Base-by-base conservation (phyloP, 2,329 filamentous ascomycete species). In the Cladobotryum mycophilum region DNA sequence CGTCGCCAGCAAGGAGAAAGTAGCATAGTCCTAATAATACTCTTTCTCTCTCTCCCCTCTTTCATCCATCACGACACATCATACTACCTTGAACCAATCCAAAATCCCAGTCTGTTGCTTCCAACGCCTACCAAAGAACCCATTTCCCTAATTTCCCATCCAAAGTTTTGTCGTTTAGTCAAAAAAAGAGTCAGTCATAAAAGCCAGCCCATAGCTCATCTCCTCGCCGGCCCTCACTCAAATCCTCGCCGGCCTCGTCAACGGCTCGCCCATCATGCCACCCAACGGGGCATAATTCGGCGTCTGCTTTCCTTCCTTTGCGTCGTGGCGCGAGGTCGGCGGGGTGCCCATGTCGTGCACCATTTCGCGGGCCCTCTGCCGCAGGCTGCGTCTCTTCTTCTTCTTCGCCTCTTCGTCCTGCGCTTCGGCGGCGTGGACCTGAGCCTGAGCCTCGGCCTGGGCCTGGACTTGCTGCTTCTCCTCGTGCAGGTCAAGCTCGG, bases 311-410 rank as follows among this genome's bases (percentile, higher is more conserved):
- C 65, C 65, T 12, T 61, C 61, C 56, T 61, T 64, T 47, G 58
- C 64, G 50, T 67, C 65, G 49, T 66, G 61, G 43, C 63, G 55
- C 25, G 54, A 48, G 12, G 65, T 67, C 1, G 65, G 65, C 41
- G 65, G 65, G 25, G 55, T 60, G 47, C 65, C 65, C 45, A 67
- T 58, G 45, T 67, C 64, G 45, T 63, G 57, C 30, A 67, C 57
- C 46, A 67, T 60, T 42, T 66, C 64, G 52, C 65, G 64, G 14
- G 66, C 64, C 49, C 62, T 63, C 48, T 67, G 61, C 42, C 64
- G 62, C 51, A 66, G 53, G 45, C 62, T 61, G 42, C 62, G 55
- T 33, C 61, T 59, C 6, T 41, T 44, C 22, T 41, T 44, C 22
- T 41, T 47, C 43, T 53, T 40, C 8, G 53, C 45, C 25, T 49